Evolutionary conservation across 495 filamentous ascomycete genomes (phyloP), one percentile per base, ranked within the genome.

Genomic region (Talaromyces nanjingensis): DNA sequence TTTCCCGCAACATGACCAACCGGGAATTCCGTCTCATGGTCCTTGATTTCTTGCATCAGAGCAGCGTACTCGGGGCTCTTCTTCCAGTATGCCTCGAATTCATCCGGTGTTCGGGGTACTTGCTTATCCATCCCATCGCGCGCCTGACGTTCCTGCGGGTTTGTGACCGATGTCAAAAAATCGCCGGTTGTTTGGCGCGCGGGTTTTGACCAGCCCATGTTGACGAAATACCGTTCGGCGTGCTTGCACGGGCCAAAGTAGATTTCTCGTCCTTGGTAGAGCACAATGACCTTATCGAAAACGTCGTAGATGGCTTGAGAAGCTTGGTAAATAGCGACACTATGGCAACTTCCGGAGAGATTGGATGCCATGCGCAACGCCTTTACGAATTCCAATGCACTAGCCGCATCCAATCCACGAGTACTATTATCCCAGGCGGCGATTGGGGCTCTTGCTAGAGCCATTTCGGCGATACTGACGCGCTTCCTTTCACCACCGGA

Each of bases 341-440:
- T 90, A 27, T 90, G 91, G 56, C 85, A 87, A 5, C 81, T 88
- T 66, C 90, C 83, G 70, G 87, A 87, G 33, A 92, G 77, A 67
- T 91, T 86, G 16, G 90, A 89, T 63, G 90, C 83, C 31, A 91
- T 79, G 9, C 89, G 83, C 27, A 94, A 80, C 0, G 89, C 87
- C 69, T 89, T 90, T 64, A 80, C 76, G 62, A 80, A 80, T 33
- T 92, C 89, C 34, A 96, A 79, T 0, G 92, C 91, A 12, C 91
- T 94, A 20, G 87, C 89, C 6, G 90, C 89, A 71, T 96, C 92
- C 7, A 96, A 78, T 18, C 92, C 92, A 63, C 92, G 84, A 6
- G 91, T 93, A 60, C 84, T 87, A 73, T 96, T 96, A 68, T 96
- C 92, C 90, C 91, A 96, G 12, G 84, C 89, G 31, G 83, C 82